These are phyloP conservation scores for Pyricularia sp. DNA, from an alignment of 2,329 filamentous ascomycete species.

Conservation along the genomic window DNA sequence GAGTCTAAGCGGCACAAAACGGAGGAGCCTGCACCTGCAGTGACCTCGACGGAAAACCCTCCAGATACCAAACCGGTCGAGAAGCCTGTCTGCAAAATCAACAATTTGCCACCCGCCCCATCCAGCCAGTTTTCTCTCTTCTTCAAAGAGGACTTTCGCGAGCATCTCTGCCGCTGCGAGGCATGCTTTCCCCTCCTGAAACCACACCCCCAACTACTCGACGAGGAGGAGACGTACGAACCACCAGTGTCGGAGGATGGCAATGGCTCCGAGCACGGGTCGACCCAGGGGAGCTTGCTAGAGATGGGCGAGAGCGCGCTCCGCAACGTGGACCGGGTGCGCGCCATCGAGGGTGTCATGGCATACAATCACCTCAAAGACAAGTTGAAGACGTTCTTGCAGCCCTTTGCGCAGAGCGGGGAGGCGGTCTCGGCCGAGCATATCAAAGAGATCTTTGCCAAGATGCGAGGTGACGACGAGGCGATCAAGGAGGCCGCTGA, in stretches of 20 bases:
- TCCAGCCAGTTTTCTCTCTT: constrained; percentile 64
- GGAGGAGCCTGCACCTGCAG: constrained; percentile 16
- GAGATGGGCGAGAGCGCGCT: constrained; percentile 88
- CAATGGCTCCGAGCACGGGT: constrained; percentile 35
- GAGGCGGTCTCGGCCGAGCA: constrained; percentile 83
- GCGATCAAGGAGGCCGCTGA: constrained; percentile 52
- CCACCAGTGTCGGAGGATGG: constrained; percentile 66
- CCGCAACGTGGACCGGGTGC: constrained; percentile 81
- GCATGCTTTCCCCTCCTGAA: constrained; percentile 65
- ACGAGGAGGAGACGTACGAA: constrained; percentile 90
- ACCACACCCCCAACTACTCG: constrained; percentile 66
- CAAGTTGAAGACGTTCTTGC: constrained; percentile 86
- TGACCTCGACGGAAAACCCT: constrained; percentile 6
- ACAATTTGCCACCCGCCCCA: constrained; percentile 42
- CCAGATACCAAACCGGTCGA: background rate
- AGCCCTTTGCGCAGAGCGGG: constrained; percentile 86
- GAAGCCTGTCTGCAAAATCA: constrained; percentile 40
- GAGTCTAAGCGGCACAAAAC: constrained; percentile 39
- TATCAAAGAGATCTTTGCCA: constrained; percentile 93
- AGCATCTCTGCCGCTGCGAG: constrained; percentile 68
- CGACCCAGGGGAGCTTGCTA: constrained; percentile 60
- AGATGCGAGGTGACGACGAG: constrained; percentile 75
- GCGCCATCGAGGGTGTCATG: constrained; percentile 94
- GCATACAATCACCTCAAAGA: constrained; percentile 95
- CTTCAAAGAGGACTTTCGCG: constrained; percentile 64